These are phyloP conservation scores for Verticillium albo-atrum DNA, from an alignment of 2,329 filamentous ascomycete species.

Conservation along the genomic window DNA sequence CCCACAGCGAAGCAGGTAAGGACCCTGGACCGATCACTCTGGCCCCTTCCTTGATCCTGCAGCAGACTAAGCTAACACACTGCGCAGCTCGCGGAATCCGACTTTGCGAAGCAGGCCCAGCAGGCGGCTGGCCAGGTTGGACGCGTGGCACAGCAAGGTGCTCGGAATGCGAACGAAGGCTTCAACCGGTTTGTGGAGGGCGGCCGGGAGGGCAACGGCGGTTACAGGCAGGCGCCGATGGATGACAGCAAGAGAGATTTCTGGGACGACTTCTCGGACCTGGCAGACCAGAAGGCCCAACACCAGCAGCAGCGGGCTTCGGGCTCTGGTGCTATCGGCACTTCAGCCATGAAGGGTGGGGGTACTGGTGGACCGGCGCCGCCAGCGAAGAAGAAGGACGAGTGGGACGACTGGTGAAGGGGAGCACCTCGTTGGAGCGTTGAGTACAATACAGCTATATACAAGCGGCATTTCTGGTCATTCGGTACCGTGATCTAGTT, in stretches of 20 bases:
- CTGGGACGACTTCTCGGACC: slow-evolving; percentile 83
- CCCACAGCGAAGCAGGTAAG: slow-evolving; percentile 83
- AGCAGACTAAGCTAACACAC: neutral
- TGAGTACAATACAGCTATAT: neutral
- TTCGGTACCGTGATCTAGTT: neutral
- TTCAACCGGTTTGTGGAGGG: slow-evolving; percentile 89
- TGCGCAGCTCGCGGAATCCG: slow-evolving; percentile 69
- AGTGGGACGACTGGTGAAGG: slow-evolving; percentile 61
- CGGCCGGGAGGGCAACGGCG: slow-evolving; percentile 33
- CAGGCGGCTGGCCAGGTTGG: slow-evolving; percentile 62
- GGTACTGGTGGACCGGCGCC: slow-evolving; percentile 24
- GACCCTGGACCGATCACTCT: slow-evolving; percentile 10
- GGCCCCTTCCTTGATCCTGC: neutral
- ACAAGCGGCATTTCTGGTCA: neutral
- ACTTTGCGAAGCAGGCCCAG: slow-evolving; percentile 66
- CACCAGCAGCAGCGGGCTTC: slow-evolving; percentile 26
- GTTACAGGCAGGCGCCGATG: slow-evolving; percentile 34
- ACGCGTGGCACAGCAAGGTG: slow-evolving; percentile 62
- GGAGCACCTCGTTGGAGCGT: neutral
- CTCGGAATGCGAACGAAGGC: slow-evolving; percentile 70
- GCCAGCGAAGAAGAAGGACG: slow-evolving; percentile 38
- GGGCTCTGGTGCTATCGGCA: slow-evolving; percentile 49
- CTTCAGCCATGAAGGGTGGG: slow-evolving; percentile 53
- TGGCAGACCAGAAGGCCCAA: slow-evolving; percentile 52
- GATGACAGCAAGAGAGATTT: slow-evolving; percentile 74